Evolutionary conservation across 176 grass and related monocot species (phyloP), one percentile per base, ranked within the genome.

Genomic region (Juncus effusus): DNA sequence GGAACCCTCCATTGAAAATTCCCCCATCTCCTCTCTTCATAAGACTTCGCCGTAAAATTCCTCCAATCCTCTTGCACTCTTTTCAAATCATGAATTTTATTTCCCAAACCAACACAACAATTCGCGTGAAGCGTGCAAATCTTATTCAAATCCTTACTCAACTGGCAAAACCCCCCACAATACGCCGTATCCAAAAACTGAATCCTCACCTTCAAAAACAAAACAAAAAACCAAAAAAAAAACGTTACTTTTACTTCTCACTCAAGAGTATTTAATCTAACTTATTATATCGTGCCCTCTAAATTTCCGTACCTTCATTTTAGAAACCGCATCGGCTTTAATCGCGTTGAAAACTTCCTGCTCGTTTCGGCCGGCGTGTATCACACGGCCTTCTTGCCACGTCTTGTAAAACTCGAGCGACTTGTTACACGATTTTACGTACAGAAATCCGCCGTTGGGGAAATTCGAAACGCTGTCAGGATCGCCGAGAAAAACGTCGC

Each of bases 321-420:
- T 12, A 6, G 60, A 54, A 3, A 59, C 13, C 16, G 64, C 58
- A 12, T 99, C 88, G 28, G 74, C 63, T 68, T 99, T 99, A 72
- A 93, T 99, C 11, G 74, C 77, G 47, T 93, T 93, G 72, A 99
- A 89, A 35, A 99, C 94, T 64, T 99, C 83, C 69, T 99, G 94
- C 75, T 99, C 88, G 64, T 99, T 89, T 53, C 79, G 79, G 4
- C 88, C 88, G 0, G 64, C 61, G 77, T 79, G 86, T 37, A 67
- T 68, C 49, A 76, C 74, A 4, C 88, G 60, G 0, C 81, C 82
- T 0, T 62, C 63, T 63, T 90, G 83, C 94, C 94, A 99, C 10
- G 58, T 76, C 13, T 68, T 70, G 72, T 89, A 99, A 80, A 99
- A 99, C 57, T 86, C 78, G 13, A 99, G 36, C 12, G 83, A 92